Conservation (phyloP, 2,329 filamentous ascomycete genomes). For the Polytolypa hystricis region DNA sequence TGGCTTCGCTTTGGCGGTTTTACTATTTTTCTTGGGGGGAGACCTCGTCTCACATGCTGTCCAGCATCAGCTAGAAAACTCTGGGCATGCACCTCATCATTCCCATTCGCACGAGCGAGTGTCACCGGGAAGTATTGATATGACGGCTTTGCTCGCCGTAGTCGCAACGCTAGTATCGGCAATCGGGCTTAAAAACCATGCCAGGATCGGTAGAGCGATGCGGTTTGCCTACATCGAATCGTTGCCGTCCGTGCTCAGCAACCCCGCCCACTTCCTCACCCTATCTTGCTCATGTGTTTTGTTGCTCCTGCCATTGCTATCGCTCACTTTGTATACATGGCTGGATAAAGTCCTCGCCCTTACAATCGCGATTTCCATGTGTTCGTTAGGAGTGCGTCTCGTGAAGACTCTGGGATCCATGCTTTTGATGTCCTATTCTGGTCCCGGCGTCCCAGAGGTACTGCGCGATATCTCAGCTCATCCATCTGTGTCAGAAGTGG, state of each 20-base stretch:
- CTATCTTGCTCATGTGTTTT: constrained; percentile 74
- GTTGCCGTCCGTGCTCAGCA: constrained; percentile 77
- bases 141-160: constrained; percentile 72
- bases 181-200: constrained; percentile 78
- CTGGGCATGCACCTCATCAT: constrained; percentile 63
- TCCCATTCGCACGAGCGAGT: constrained; percentile 56
- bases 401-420: constrained; percentile 82
- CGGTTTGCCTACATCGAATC: constrained; percentile 70
- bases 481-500: constrained; percentile 61
- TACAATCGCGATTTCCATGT: constrained; percentile 78
- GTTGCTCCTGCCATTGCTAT: constrained; percentile 69
- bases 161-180: constrained; percentile 74
- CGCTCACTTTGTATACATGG: constrained; percentile 68
- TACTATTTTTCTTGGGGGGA: constrained; percentile 93
- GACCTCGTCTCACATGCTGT: constrained; percentile 89
- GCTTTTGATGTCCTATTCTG: constrained; percentile 82
- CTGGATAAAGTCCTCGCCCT: constrained; percentile 74
- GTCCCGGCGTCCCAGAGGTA: constrained; percentile 56
- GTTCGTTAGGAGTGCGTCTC: constrained; percentile 69
- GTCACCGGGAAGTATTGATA: constrained; percentile 64
- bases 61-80: constrained; percentile 78
- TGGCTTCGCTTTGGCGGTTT: constrained; percentile 90
- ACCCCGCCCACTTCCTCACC: constrained; percentile 90
- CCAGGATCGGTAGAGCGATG: constrained; percentile 85
- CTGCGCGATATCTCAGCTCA: constrained; percentile 76